These are phyloP conservation scores for Euphorbia peplus DNA, from an alignment of 345 rosid genomes.

Conservation along the genomic window DNA sequence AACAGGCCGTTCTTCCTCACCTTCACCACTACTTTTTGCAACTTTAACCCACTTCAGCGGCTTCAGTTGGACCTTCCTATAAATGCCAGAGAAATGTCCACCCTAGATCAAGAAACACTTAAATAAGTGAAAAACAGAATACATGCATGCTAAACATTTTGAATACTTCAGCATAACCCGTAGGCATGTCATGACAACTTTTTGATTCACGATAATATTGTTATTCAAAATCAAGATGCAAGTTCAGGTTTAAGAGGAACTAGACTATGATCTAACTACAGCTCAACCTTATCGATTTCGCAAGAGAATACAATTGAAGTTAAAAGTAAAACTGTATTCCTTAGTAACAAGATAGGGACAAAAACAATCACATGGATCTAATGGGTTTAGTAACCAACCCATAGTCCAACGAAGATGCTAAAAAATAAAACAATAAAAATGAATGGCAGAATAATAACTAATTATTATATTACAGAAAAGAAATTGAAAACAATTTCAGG, in stretches of 20 bases:
- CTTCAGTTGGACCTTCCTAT: conserved; percentile 96
- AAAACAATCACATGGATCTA: neutral
- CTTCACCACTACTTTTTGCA: conserved; percentile 74
- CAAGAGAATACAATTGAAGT: neutral
- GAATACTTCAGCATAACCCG: neutral
- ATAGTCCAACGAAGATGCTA: neutral
- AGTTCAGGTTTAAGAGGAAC: neutral
- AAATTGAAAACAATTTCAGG: conserved; percentile 6
- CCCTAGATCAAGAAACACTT: conserved; percentile 54
- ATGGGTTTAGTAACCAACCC: neutral
- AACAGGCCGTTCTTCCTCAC: conserved; percentile 90
- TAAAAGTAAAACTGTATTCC: neutral
- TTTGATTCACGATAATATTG: neutral
- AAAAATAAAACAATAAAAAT: too few relatives aligned
- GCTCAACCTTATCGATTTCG: neutral
- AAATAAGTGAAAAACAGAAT: conserved; percentile 8
- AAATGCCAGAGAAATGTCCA: conserved; percentile 97
- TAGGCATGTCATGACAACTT: neutral
- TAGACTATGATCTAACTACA: conserved; percentile 4
- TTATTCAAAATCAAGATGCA: conserved; percentile 2
- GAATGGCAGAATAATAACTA: too few relatives aligned
- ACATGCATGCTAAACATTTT: neutral
- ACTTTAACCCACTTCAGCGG: conserved; percentile 91
- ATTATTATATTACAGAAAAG: neutral
- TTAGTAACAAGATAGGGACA: neutral